Base-by-base conservation (phyloP, 345 rosid genomes). In the Salix viminalis region DNA sequence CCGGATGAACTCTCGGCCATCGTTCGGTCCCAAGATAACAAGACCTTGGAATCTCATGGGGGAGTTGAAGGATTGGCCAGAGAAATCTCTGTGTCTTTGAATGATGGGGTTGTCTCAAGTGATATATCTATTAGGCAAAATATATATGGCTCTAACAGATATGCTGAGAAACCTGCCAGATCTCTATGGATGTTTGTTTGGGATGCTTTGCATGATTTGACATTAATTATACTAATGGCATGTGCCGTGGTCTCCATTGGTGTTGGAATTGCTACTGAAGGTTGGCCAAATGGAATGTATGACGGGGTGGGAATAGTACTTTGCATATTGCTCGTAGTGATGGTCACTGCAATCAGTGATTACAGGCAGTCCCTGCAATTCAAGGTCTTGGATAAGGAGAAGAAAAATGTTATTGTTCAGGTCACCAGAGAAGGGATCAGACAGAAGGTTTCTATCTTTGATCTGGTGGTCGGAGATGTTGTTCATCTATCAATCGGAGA, bases 171-270 rank as follows among this genome's bases (percentile, higher is more conserved):
- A 76, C 88, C 92, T 70, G 61, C 89, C 21, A 88, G 84, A 76
- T 73, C 84, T 16, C 77, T 81, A 46, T 81, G 84, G 84, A 89
- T 73, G 86, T 94, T 94, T 84, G 97, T 91, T 24, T 94, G 98
- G 98, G 98, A 94, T 32, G 97, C 98, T 41, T 83, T 94, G 69
- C 98, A 92, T 42, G 98, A 94, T 67, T 70, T 92, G 37, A 94
- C 98, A 15, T 86, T 94, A 26, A 88, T 91, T 54, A 91, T 92
- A 76, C 95, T 94, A 37, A 90, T 90, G 86, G 79, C 89, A 32
- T 94, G 98, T 76, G 97, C 97, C 37, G 92, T 84, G 61, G 82
- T 88, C n/a, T 91, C 98, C 10, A 88, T 92, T 70, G 97, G 97
- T 34, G 97, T 94, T 48, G 98, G 98, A 42, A 83, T 94, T 83